Evolutionary conservation across 2,329 filamentous ascomycete genomes (phyloP).

Genomic region (Hypoxylon sp.): DNA sequence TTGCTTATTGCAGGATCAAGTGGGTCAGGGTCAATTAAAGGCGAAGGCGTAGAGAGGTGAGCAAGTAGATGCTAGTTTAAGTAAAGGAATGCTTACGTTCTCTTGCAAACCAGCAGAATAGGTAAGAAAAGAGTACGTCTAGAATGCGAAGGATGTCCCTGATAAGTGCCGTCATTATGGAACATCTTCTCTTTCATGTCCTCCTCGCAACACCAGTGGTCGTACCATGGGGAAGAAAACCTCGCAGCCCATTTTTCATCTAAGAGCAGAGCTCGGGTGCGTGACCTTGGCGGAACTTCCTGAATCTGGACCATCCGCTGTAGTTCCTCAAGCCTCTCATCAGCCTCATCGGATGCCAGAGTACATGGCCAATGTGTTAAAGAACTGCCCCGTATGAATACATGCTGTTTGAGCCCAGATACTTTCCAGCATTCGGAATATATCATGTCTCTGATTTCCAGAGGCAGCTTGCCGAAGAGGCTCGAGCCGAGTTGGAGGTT

Average conservation of each 20-base stretch:
- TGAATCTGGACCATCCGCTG: constrained; percentile 30
- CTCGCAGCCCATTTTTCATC: constrained; percentile 39
- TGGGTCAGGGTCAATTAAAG: neutral
- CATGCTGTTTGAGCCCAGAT: constrained; percentile 44
- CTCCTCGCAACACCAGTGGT: constrained; percentile 48
- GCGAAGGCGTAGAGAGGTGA: neutral
- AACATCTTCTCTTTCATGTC: constrained; percentile 26
- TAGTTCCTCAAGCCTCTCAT: constrained; percentile 40
- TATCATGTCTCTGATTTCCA: constrained; percentile 46
- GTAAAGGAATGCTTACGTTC: constrained; percentile 36
- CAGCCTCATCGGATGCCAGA: constrained; percentile 28
- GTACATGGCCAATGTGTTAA: constrained; percentile 45
- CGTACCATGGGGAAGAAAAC: constrained; percentile 42
- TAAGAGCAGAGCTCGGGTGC: constrained; percentile 27
- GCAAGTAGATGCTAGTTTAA: neutral
- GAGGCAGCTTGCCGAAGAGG: constrained; percentile 41
- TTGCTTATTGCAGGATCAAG: neutral
- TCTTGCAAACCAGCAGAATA: constrained; percentile 40
- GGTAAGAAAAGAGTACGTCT: constrained; percentile 39
- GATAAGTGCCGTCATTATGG: neutral
- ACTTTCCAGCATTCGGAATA: constrained; percentile 43
- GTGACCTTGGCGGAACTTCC: constrained; percentile 20
- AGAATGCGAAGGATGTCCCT: neutral
- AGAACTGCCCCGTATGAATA: constrained; percentile 30
- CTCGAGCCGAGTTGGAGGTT: constrained; percentile 36